Evolutionary conservation across 345 rosid genomes (phyloP).

Genomic region (Euclidium syriacum): DNA sequence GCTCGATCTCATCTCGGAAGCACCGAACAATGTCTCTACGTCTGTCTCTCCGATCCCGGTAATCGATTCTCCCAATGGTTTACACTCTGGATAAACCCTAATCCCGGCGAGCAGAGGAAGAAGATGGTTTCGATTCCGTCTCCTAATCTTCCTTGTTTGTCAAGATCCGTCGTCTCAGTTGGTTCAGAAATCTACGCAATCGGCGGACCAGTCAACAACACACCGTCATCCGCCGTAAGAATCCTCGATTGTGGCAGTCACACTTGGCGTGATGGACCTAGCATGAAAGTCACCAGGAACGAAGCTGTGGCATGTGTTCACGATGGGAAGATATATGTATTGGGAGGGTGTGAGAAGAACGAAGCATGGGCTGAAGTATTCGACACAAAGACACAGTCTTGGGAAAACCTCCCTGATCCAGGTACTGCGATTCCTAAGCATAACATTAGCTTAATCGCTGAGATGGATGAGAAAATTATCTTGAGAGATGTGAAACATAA

Average conservation of each 20-base stretch:
- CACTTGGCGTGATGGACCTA: background rate
- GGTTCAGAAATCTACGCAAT: background rate
- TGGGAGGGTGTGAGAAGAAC: too few relatives aligned
- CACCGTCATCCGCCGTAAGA: background rate
- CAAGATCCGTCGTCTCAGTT: background rate
- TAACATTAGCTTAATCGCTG: background rate
- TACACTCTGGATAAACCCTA: too few relatives aligned
- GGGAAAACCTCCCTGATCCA: background rate
- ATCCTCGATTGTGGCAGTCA: background rate
- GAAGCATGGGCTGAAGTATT: background rate
- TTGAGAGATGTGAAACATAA: background rate
- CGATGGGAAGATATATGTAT: background rate
- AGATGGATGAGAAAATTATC: background rate
- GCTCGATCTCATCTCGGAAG: too few relatives aligned
- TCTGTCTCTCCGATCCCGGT: too few relatives aligned
- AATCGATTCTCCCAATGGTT: too few relatives aligned
- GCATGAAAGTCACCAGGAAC: background rate
- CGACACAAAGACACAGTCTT: background rate
- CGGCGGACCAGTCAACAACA: background rate
- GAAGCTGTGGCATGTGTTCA: background rate
- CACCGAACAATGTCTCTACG: too few relatives aligned
- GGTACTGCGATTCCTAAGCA: background rate
- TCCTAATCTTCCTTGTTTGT: background rate
- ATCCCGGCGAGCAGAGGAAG: too few relatives aligned
- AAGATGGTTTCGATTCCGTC: too few relatives aligned